These are phyloP conservation scores for Neoboletus brunneissimus DNA, from an alignment of 768 basidiomycete genomes.

Conservation along the genomic window DNA sequence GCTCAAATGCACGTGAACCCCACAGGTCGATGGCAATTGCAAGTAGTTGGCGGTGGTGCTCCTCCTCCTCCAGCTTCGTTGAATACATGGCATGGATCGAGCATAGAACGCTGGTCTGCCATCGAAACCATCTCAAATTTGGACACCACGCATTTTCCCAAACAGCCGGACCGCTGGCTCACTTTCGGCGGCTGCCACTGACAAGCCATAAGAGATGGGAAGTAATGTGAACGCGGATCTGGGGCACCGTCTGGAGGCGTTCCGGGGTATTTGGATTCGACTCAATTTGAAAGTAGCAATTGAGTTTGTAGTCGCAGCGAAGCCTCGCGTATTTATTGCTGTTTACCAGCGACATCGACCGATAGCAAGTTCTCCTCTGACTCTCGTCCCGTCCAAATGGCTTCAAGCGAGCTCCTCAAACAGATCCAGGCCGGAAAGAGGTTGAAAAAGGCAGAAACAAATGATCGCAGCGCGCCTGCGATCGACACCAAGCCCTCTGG, in stretches of 20 bases:
- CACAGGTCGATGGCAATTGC: too few relatives aligned
- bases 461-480: slow-evolving; percentile 73
- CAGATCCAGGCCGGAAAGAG: slow-evolving; percentile 81
- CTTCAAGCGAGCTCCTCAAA: slow-evolving; percentile 69
- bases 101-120: too few relatives aligned
- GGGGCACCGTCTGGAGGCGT: not conserved
- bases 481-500: slow-evolving; percentile 50
- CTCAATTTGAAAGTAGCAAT: not conserved
- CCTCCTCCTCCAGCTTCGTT: too few relatives aligned
- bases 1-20: slow-evolving; percentile 31
- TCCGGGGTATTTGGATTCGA: not conserved
- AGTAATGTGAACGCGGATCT: not conserved
- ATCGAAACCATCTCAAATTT: too few relatives aligned
- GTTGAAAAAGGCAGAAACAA: slow-evolving; percentile 79
- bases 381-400: slow-evolving; percentile 43
- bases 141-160: too few relatives aligned
- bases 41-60: too few relatives aligned
- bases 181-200: too few relatives aligned
- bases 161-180: too few relatives aligned
- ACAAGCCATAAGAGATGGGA: too few relatives aligned
- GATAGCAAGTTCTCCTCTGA: not conserved
- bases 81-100: too few relatives aligned
- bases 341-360: slow-evolving; percentile 6
- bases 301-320: too few relatives aligned
- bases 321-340: slow-evolving; percentile 16